phyloP scores from a whole-genome alignment of 2,329 filamentous ascomycete genomes.

The Uncinocarpus reesii region DNA sequence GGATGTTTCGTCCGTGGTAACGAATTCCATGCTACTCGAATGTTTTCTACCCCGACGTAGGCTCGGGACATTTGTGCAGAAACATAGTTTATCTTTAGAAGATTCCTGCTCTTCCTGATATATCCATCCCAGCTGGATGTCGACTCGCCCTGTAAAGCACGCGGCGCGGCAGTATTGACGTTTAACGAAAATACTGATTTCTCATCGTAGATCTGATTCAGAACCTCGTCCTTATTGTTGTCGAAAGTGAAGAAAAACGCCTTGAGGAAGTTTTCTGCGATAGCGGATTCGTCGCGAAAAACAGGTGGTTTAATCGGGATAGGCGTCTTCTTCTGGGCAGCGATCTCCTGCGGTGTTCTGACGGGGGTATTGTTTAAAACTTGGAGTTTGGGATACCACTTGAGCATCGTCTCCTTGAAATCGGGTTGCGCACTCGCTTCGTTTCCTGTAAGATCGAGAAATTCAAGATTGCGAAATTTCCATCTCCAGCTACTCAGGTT shows the following conservation, averaged over 20 bases:
- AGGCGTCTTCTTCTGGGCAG: constrained; percentile 46
- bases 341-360: constrained; percentile 60
- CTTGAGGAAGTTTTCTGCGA: constrained; percentile 65
- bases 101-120: constrained; percentile 66
- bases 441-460: constrained; percentile 67
- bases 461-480: constrained; percentile 68
- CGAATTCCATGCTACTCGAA: constrained; percentile 57
- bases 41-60: constrained; percentile 54
- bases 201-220: constrained; percentile 62
- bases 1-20: constrained; percentile 68
- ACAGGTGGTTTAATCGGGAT: constrained; percentile 55
- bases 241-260: constrained; percentile 68
- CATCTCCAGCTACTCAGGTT: constrained; percentile 65
- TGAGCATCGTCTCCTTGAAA: constrained; percentile 58
- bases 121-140: constrained; percentile 57
- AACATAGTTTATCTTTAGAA: constrained; percentile 56
- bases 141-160: constrained; percentile 40
- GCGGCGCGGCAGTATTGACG: constrained; percentile 54
- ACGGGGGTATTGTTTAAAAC: constrained; percentile 66
- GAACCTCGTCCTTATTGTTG: constrained; percentile 53
- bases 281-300: constrained; percentile 62
- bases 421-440: constrained; percentile 56
- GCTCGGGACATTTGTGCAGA: constrained; percentile 54
- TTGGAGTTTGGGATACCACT: constrained; percentile 74
- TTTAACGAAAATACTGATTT: constrained; percentile 65